Percentiles rank a stretch among this genome's conserved stretches.
Conservation (phyloP, 805 yeast species). For the Lipomyces anomalus region DNA sequence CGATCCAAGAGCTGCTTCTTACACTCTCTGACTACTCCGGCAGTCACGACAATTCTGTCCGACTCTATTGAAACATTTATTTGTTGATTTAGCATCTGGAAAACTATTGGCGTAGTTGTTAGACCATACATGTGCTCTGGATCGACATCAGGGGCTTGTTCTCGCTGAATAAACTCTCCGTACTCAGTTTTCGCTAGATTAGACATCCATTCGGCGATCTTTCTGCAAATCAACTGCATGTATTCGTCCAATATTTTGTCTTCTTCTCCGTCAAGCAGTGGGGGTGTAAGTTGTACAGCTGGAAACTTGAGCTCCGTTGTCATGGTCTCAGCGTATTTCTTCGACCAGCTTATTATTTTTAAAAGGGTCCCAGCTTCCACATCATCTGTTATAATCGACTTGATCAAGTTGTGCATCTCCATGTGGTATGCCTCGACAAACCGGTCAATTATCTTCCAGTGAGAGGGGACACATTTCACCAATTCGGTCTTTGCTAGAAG, state of each 20-base stretch:
- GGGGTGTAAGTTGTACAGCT: conserved; percentile 47
- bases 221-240: conserved; percentile 58
- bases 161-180: conserved; percentile 55
- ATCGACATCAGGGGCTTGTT: conserved; percentile 67
- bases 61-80: conserved; percentile 82
- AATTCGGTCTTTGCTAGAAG: conserved; percentile 57
- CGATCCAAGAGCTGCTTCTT: conserved; percentile 54
- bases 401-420: conserved; percentile 58
- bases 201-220: conserved; percentile 80
- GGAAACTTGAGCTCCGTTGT: conserved; percentile 45
- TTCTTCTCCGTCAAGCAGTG: conserved; percentile 65
- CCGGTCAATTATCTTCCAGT: conserved; percentile 66
- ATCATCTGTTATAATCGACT: conserved; percentile 55
- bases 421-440: conserved; percentile 63
- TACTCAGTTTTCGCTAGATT: conserved; percentile 65
- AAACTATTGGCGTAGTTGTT: conserved; percentile 72
- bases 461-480: conserved; percentile 54
- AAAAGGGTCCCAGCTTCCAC: conserved; percentile 76
- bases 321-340: conserved; percentile 54
- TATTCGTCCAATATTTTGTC: conserved; percentile 72
- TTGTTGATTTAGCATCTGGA: conserved; percentile 82
- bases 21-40: conserved; percentile 72
- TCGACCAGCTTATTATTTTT: conserved; percentile 70
- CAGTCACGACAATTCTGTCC: conserved; percentile 70
- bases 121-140: conserved; percentile 59